These are phyloP conservation scores for Chenopodium berlandieri DNA, from an alignment of 148 eudicot genomes.

Conservation along the genomic window DNA sequence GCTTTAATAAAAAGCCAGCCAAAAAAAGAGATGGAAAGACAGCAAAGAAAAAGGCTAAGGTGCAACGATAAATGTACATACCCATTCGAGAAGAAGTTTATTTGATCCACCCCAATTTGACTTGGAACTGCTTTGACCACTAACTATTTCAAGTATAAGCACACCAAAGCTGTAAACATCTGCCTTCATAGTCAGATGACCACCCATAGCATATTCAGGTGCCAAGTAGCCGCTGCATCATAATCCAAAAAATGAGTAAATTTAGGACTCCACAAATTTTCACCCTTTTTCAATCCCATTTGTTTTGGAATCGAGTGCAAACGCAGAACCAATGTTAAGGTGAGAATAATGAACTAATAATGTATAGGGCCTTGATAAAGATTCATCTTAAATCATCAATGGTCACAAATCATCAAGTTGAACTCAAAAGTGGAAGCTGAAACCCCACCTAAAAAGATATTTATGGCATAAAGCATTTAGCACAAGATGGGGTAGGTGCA, in stretches of 20 bases:
- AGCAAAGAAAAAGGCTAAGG: background rate
- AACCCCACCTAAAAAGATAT: background rate
- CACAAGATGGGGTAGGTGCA: background rate
- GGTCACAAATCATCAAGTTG: background rate
- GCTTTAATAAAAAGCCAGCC: background rate
- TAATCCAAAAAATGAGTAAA: background rate
- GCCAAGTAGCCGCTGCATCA: slow-evolving; percentile 89
- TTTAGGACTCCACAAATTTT: background rate
- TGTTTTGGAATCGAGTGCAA: background rate
- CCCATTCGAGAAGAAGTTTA: slow-evolving; percentile 82
- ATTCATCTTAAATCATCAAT: background rate
- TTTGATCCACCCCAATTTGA: slow-evolving; percentile 54
- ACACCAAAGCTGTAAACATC: slow-evolving; percentile 97
- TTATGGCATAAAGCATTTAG: no score
- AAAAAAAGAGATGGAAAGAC: background rate
- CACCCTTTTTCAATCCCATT: no score
- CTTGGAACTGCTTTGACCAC: slow-evolving; percentile 65
- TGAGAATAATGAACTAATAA: background rate
- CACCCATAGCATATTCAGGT: slow-evolving; percentile 86
- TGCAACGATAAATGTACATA: slow-evolving; percentile 28
- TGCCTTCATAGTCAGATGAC: slow-evolving; percentile 80
- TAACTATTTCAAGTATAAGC: slow-evolving; percentile 68
- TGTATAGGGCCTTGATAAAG: background rate
- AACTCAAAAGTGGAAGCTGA: background rate
- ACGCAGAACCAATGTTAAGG: background rate